These are phyloP conservation scores for Cutaneotrichosporon mucoides DNA, from an alignment of 1,284 basidiomycete species.

Conservation along the genomic window DNA sequence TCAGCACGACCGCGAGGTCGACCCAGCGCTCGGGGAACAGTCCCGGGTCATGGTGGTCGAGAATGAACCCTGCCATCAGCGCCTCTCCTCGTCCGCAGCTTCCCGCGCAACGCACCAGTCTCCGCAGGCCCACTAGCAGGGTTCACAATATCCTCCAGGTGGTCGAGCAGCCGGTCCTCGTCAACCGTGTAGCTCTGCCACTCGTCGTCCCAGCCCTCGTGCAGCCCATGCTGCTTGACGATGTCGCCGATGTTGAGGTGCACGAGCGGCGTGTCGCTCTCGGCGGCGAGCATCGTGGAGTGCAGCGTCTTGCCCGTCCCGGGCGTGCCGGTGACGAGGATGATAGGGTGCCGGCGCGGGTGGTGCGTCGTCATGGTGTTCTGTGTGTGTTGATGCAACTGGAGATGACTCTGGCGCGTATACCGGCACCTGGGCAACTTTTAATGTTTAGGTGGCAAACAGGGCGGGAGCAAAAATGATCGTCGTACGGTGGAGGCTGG, in stretches of 20 bases:
- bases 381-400: not conserved
- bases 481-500: no score
- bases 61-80: conserved; percentile 65
- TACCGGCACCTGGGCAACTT: not conserved
- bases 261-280: conserved; percentile 58
- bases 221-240: conserved; percentile 77
- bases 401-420: not conserved
- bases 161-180: conserved; percentile 91
- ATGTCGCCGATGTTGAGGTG: conserved; percentile 86
- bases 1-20: conserved; percentile 91
- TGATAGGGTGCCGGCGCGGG: conserved; percentile 60
- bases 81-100: not conserved
- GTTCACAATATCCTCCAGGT: conserved; percentile 64
- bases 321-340: conserved; percentile 80
- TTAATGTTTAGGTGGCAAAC: not conserved
- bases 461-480: no score
- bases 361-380: conserved; percentile 48
- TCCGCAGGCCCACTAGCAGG: conserved; percentile 36
- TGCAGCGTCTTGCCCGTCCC: conserved; percentile 81
- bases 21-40: conserved; percentile 94
- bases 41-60: conserved; percentile 98
- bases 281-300: conserved; percentile 64
- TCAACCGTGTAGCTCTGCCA: conserved; percentile 94
- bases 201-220: conserved; percentile 83
- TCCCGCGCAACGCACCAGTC: conserved; percentile 30